These are phyloP conservation scores for Pseudotulostoma volvatum DNA, from an alignment of 495 filamentous ascomycete species.

Conservation along the genomic window DNA sequence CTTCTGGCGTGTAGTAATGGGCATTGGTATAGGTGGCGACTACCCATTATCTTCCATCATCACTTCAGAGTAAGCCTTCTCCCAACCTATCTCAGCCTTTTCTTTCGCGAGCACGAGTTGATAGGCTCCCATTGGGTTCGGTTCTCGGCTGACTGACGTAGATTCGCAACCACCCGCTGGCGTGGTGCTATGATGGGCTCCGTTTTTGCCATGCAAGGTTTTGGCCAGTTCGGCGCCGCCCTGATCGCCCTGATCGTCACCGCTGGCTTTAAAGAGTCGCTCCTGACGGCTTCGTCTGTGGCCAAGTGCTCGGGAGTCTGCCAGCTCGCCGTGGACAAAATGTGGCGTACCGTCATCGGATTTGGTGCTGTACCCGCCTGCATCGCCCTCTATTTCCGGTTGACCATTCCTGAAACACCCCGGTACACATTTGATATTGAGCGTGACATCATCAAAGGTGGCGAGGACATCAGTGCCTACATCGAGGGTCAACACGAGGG, in stretches of 20 bases:
- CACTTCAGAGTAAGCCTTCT: conserved; percentile 48
- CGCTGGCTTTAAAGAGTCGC: conserved; percentile 54
- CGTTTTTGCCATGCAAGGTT: conserved; percentile 72
- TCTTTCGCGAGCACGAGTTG: conserved; percentile 2
- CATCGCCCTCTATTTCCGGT: conserved; percentile 66
- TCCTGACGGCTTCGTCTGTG: conserved; percentile 31
- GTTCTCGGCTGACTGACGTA: conserved; percentile 10
- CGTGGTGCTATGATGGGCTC: conserved; percentile 79
- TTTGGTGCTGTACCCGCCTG: conserved; percentile 65
- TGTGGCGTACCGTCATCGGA: conserved; percentile 69
- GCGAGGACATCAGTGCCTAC: conserved; percentile 48
- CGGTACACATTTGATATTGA: conserved; percentile 74
- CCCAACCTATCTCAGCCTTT: no score
- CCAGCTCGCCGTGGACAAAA: conserved; percentile 59
- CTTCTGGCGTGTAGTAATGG: conserved; percentile 84
- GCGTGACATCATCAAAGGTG: conserved; percentile 52
- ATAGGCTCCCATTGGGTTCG: no score
- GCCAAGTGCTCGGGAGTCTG: conserved; percentile 46
- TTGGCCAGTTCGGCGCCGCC: conserved; percentile 58
- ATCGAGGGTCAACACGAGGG: conserved; percentile 40
- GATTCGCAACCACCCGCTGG: conserved; percentile 71
- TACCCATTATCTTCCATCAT: conserved; percentile 78
- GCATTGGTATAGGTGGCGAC: conserved; percentile 71
- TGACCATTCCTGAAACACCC: conserved; percentile 76
- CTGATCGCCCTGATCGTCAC: conserved; percentile 57